Evolutionary conservation across 495 filamentous ascomycete genomes (phyloP), one percentile per base, ranked within the genome.

Genomic region (Astrothelium macrocarpum): DNA sequence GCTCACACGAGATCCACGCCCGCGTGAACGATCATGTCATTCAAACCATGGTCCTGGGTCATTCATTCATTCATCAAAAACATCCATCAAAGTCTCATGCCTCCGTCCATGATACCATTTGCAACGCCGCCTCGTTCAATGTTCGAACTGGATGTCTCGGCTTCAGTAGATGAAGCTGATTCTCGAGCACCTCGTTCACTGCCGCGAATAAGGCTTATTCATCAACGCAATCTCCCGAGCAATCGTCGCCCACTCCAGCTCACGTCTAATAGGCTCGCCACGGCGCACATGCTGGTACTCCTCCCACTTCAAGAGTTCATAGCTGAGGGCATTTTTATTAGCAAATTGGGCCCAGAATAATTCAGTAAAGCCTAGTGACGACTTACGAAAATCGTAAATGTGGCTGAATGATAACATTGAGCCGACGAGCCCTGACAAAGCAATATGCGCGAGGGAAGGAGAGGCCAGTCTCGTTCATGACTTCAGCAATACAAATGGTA

Each of bases 401-500:
- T 14, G 85, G 85, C 64, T 88, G 85, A 32, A 88, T 87, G 62
- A 88, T 88, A 16, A 88, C 85, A 69, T 88, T 88, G 23, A 98
- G 82, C 32, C 94, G 82, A 42, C 94, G 83, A 42, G 94, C 94
- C 1, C 94, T 87, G 29, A 98, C 94, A 75, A 90, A 98, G 73
- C 94, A 98, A 73, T 98, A 98, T 56, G 94, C 94, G 53, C 90
- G 81, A 18, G 94, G 90, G 71, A 97, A 96, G 2, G 90, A 94
- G 58, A 97, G 77, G 31, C 83, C 78, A 32, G 87, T 71, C 7
- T 85, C 78, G 14, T 86, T 82, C 94, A 98, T 98, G 25, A 97
- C 93, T 75, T 97, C 92, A 34, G 94, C 94, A 70, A 98, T 97
- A 76, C 94, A 97, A 71, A 98, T 96, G 9, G 94, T 98, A 25